Conservation (phyloP, 345 rosid species). For the Lepidium africanum region DNA sequence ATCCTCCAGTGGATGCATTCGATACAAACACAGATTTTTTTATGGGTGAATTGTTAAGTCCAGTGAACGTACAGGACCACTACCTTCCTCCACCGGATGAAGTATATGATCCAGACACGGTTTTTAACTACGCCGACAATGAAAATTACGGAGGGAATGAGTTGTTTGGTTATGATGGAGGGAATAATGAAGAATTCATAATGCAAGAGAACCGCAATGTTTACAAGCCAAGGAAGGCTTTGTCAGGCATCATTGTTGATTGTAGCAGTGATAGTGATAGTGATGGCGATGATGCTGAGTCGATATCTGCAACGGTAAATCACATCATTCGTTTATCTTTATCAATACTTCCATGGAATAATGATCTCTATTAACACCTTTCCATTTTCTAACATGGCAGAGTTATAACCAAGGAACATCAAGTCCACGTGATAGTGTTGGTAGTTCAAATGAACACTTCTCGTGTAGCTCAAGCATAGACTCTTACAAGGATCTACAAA, state of each 20-base stretch:
- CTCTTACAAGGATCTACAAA: not conserved
- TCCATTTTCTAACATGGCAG: not conserved
- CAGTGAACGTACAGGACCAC: too few relatives aligned
- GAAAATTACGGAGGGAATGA: too few relatives aligned
- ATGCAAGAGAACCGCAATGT: not conserved
- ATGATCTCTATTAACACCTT: not conserved
- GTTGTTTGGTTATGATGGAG: too few relatives aligned
- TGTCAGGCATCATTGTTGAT: slow-evolving; percentile 1
- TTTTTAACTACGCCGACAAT: not conserved
- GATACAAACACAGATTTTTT: too few relatives aligned
- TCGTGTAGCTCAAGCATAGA: not conserved
- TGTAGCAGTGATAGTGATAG: not conserved
- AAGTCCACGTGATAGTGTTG: not conserved
- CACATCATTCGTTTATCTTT: not conserved
- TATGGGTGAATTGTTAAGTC: too few relatives aligned
- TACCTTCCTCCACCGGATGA: not conserved
- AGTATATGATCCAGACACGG: too few relatives aligned
- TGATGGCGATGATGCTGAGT: not conserved
- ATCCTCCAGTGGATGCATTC: too few relatives aligned
- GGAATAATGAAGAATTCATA: not conserved
- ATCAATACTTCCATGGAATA: not conserved
- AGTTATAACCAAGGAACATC: not conserved
- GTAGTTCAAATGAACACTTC: not conserved
- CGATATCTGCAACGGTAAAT: slow-evolving; percentile 6
- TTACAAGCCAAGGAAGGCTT: not conserved